phyloP scores from a whole-genome alignment of 805 yeast genomes.

The Candida insectalens region DNA sequence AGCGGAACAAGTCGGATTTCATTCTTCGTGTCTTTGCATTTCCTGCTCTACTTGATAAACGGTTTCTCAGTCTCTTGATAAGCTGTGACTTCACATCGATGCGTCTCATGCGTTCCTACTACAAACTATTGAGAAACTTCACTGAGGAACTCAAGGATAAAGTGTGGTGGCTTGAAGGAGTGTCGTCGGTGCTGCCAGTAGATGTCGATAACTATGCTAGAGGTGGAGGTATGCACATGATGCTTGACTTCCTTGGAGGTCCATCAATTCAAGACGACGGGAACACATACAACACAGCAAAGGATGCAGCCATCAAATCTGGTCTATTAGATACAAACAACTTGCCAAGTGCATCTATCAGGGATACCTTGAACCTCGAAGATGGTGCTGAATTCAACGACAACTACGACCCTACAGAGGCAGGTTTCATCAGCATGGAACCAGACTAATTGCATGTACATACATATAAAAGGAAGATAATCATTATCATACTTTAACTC shows the following conservation, averaged over 20 bases:
- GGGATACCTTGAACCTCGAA: constrained; percentile 38
- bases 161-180: constrained; percentile 93
- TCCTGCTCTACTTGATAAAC: constrained; percentile 83
- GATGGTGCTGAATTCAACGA: constrained; percentile 42
- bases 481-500: constrained; percentile 14
- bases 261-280: constrained; percentile 26
- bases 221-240: constrained; percentile 88
- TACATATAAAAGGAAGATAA: not conserved
- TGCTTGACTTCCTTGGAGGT: constrained; percentile 80
- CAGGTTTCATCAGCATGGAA: constrained; percentile 16
- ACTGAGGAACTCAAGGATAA: constrained; percentile 81
- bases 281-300: constrained; percentile 31
- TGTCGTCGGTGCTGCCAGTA: constrained; percentile 76
- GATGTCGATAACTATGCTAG: constrained; percentile 89
- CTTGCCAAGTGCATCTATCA: constrained; percentile 40
- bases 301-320: constrained; percentile 31
- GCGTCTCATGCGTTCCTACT: constrained; percentile 86
- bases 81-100: constrained; percentile 81
- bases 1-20: constrained; percentile 76
- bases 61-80: constrained; percentile 67
- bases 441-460: not conserved
- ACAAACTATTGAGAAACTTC: constrained; percentile 68
- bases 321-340: constrained; percentile 45
- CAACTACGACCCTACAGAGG: constrained; percentile 26
- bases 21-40: constrained; percentile 83